Evolutionary conservation across 2,329 filamentous ascomycete species (phyloP).

Genomic region (Aspergillus fijiensis): DNA sequence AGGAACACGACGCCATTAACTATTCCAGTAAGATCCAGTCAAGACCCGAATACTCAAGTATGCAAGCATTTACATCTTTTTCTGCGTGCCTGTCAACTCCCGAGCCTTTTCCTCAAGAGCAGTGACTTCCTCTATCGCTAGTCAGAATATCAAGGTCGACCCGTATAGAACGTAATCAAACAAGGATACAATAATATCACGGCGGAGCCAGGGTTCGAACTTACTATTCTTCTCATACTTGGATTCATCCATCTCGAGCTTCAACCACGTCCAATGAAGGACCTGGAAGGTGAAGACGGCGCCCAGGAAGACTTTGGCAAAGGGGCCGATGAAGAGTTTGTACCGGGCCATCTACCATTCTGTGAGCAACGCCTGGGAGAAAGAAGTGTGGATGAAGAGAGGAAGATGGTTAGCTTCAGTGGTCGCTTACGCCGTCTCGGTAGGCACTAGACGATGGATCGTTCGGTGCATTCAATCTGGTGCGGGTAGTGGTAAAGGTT

Average conservation of each 20-base stretch:
- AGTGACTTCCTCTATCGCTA: constrained; percentile 33
- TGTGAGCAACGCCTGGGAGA: not conserved
- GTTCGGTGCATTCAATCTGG: constrained; percentile 8
- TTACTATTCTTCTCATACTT: constrained; percentile 44
- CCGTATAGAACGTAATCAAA: not conserved
- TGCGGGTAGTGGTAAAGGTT: constrained; percentile 16
- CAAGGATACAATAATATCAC: constrained; percentile 1
- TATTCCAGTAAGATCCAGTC: not conserved
- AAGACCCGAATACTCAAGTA: not conserved
- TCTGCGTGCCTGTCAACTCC: constrained; percentile 31
- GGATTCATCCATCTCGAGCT: constrained; percentile 47
- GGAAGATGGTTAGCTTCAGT: not conserved
- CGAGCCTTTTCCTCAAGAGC: constrained; percentile 37
- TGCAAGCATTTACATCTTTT: constrained; percentile 16
- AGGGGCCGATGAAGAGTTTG: constrained; percentile 42
- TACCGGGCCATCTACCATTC: constrained; percentile 39
- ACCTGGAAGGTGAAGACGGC: constrained; percentile 51
- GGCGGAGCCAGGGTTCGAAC: constrained; percentile 8
- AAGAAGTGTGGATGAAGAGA: not conserved
- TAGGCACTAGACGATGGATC: constrained; percentile 18
- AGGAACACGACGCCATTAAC: not conserved
- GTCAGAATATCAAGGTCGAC: constrained; percentile 9
- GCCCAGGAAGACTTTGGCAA: constrained; percentile 50
- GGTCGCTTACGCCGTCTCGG: constrained; percentile 32
- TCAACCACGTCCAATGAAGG: constrained; percentile 50